These are phyloP conservation scores for Boechera divaricarpa DNA, from an alignment of 345 rosid genomes.

Conservation along the genomic window DNA sequence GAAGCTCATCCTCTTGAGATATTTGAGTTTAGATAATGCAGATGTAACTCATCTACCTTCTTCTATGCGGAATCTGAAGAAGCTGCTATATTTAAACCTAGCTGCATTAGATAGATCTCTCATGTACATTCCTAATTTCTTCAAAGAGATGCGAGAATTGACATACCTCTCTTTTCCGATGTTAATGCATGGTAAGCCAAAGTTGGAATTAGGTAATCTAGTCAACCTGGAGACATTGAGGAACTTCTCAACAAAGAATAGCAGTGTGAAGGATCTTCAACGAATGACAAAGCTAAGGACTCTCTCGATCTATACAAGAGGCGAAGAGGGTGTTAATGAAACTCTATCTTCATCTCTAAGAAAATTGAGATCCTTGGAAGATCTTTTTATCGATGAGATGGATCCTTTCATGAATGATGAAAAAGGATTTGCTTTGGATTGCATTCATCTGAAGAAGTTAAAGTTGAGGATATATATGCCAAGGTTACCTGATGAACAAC, in stretches of 20 bases:
- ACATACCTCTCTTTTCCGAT: not conserved
- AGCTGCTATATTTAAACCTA: not conserved
- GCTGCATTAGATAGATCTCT: not conserved
- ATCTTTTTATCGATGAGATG: too few relatives aligned
- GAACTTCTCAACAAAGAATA: conserved; percentile 3
- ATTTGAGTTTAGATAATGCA: not conserved
- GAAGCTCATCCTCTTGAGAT: not conserved
- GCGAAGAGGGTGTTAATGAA: too few relatives aligned
- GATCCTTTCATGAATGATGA: too few relatives aligned
- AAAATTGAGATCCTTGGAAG: too few relatives aligned
- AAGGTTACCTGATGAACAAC: too few relatives aligned
- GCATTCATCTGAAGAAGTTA: too few relatives aligned
- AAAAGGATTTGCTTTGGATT: too few relatives aligned
- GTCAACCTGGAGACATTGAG: conserved; percentile 6
- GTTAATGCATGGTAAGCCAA: not conserved
- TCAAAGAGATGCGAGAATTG: not conserved
- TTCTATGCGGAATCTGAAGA: not conserved
- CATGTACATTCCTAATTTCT: conserved; percentile 5
- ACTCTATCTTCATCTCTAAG: too few relatives aligned
- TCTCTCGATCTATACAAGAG: too few relatives aligned
- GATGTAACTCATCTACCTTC: not conserved
- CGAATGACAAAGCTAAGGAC: not conserved
- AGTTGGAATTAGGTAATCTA: conserved; percentile 18
- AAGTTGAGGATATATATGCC: too few relatives aligned
- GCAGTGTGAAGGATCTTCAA: not conserved